These are phyloP conservation scores for Trichoderma citrinoviride DNA, from an alignment of 2,329 filamentous ascomycete genomes.

Conservation along the genomic window DNA sequence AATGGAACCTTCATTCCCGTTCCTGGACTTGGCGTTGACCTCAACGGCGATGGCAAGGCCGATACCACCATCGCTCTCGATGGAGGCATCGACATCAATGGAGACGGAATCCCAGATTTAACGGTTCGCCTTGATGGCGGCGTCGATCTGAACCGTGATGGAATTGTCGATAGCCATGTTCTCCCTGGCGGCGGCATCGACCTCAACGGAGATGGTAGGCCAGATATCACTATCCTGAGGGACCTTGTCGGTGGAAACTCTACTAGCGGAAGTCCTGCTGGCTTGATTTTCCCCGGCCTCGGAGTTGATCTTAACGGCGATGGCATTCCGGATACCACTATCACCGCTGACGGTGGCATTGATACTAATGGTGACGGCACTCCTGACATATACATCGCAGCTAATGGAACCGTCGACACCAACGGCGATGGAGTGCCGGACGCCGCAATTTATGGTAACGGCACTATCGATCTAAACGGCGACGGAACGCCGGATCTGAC, in stretches of 20 bases:
- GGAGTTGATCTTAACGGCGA: constrained; percentile 1
- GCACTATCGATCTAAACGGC: neutral
- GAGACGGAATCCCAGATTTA: constrained; percentile 5
- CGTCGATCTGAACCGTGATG: neutral
- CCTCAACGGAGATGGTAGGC: neutral
- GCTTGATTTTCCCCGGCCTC: neutral
- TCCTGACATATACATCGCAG: neutral
- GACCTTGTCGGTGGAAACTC: neutral
- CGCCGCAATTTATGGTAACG: neutral
- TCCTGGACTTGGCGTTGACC: neutral
- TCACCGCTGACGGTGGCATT: neutral
- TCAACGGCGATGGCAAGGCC: constrained; percentile 3
- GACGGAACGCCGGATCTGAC: neutral
- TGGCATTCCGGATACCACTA: neutral
- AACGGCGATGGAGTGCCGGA: neutral
- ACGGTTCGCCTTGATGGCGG: neutral
- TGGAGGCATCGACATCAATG: neutral
- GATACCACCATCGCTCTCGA: neutral
- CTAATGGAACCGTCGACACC: neutral
- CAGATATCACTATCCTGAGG: neutral
- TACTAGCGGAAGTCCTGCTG: neutral
- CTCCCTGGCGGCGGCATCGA: neutral
- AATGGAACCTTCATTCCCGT: neutral
- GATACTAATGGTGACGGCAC: neutral
- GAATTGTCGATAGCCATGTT: neutral